phyloP scores from a whole-genome alignment of 257 asterid species.

The Capsicum pubescens region DNA sequence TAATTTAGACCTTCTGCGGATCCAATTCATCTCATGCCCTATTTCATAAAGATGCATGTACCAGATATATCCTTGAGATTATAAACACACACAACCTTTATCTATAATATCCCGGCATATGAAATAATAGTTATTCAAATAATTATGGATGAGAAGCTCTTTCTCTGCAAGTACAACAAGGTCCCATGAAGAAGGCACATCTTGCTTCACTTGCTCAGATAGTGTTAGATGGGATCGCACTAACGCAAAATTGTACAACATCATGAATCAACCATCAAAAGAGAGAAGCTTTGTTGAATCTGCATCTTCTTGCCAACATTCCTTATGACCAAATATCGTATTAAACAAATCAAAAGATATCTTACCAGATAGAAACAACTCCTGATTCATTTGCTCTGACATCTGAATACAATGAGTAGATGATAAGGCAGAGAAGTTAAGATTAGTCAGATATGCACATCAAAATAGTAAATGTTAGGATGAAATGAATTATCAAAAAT shows the following conservation, averaged over 20 bases:
- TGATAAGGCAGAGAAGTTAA: neutral
- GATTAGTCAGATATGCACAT: conserved; percentile 9
- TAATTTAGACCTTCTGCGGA: neutral
- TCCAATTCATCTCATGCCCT: neutral
- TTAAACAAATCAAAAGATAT: conserved; percentile 88
- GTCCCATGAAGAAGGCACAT: conserved; percentile 87
- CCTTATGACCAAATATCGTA: conserved; percentile 81
- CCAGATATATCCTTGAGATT: conserved; percentile 14
- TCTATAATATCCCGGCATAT: neutral
- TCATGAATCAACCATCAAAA: conserved; percentile 87
- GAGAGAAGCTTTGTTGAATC: conserved; percentile 74
- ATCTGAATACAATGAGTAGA: conserved; percentile 54
- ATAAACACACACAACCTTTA: neutral
- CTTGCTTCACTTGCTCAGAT: conserved; percentile 69
- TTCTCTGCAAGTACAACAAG: conserved; percentile 90
- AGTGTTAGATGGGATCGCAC: conserved; percentile 66
- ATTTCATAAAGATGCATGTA: neutral
- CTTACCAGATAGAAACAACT: conserved; percentile 75
- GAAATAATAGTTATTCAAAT: neutral
- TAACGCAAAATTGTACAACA: conserved; percentile 81
- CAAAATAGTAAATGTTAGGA: neutral
- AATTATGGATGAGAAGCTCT: conserved; percentile 43
- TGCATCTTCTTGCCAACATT: conserved; percentile 93
- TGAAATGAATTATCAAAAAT: neutral
- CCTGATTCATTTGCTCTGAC: conserved; percentile 88